Conservation (phyloP, 139 green algal species). For the Nannochloris sp. region DNA sequence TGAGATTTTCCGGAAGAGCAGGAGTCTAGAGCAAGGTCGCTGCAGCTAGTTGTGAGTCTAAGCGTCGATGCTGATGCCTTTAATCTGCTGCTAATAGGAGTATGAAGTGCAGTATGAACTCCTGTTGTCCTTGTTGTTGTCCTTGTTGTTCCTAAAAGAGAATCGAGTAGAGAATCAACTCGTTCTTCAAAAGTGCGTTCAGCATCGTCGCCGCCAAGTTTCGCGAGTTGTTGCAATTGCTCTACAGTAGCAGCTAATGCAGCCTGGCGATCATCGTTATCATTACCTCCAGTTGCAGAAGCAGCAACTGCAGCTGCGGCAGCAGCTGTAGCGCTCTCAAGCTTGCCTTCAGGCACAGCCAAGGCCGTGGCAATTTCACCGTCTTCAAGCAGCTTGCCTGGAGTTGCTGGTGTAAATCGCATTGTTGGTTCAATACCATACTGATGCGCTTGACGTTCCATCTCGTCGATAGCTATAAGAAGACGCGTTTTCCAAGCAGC, state of each 20-base stretch:
- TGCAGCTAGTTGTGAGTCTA: too few relatives aligned
- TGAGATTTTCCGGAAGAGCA: too few relatives aligned
- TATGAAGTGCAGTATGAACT: too few relatives aligned
- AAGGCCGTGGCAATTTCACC: too few relatives aligned
- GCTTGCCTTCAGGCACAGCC: too few relatives aligned
- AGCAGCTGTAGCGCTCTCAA: too few relatives aligned
- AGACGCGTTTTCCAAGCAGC: slow-evolving; percentile 23
- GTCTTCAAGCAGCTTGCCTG: too few relatives aligned
- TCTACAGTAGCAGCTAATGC: slow-evolving; percentile 9
- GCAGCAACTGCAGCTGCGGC: too few relatives aligned
- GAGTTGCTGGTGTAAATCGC: neutral
- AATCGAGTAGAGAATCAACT: neutral
- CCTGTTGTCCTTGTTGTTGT: too few relatives aligned
- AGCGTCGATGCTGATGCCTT: too few relatives aligned
- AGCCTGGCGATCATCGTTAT: neutral
- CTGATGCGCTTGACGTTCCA: slow-evolving; percentile 16
- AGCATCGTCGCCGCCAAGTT: neutral
- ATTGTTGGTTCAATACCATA: slow-evolving; percentile 18
- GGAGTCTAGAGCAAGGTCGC: too few relatives aligned
- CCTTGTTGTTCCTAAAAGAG: neutral
- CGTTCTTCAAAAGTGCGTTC: neutral
- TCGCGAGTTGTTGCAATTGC: slow-evolving; percentile 15
- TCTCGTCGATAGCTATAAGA: slow-evolving; percentile 27
- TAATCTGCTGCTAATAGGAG: too few relatives aligned
- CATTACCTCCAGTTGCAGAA: neutral